These are phyloP conservation scores for Adansonia rubrostipa DNA, from an alignment of 441 rosid genomes.

Conservation along the genomic window DNA sequence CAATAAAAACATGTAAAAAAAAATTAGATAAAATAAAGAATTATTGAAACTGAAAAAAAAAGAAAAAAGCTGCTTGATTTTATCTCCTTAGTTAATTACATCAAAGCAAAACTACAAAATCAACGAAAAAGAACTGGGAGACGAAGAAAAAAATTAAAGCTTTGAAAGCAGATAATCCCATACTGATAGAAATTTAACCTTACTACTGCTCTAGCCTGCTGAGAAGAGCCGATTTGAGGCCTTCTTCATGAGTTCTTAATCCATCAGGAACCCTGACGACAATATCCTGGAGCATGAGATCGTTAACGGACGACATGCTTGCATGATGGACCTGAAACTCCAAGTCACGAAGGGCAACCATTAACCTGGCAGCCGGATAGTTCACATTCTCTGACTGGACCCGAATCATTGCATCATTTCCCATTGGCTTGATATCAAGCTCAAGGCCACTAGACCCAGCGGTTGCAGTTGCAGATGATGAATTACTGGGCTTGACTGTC, in stretches of 20 bases:
- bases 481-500: conserved; percentile 28
- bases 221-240: conserved; percentile 52
- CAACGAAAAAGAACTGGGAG: too few relatives aligned
- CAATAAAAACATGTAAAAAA: too few relatives aligned
- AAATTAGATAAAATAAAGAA: too few relatives aligned
- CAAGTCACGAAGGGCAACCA: conserved; percentile 63
- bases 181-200: too few relatives aligned
- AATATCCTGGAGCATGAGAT: conserved; percentile 69
- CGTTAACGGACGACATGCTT: conserved; percentile 61
- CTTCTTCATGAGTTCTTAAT: conserved; percentile 44
- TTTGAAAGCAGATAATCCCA: not conserved
- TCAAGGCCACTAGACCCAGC: conserved; percentile 34
- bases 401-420: conserved; percentile 66
- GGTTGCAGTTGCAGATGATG: conserved; percentile 18
- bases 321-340: conserved; percentile 65
- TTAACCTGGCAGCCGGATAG: conserved; percentile 55
- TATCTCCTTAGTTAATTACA: too few relatives aligned
- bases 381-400: conserved; percentile 63
- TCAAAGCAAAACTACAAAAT: too few relatives aligned
- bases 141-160: not conserved
- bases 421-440: conserved; percentile 60
- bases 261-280: conserved; percentile 60
- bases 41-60: too few relatives aligned
- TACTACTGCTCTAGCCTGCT: conserved; percentile 37
- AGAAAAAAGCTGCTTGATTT: too few relatives aligned